Conservation (phyloP, 2,329 filamentous ascomycete genomes). For the Arthrinium puccinioides region DNA sequence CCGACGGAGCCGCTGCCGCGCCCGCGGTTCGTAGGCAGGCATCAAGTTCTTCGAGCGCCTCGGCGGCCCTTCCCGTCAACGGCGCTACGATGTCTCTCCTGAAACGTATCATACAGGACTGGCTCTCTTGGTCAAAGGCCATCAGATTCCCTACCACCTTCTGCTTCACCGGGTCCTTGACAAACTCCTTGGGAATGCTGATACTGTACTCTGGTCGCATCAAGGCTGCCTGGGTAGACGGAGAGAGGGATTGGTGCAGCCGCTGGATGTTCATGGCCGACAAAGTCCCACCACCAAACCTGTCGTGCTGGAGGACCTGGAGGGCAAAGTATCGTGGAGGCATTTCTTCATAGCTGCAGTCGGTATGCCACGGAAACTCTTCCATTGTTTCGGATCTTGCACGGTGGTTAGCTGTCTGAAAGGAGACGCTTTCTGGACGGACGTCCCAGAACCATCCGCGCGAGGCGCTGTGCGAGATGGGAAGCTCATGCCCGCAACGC, state of each 20-base stretch:
- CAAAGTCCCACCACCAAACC: slow-evolving; percentile 30
- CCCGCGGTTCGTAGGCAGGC: slow-evolving; percentile 9
- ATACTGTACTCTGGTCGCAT: slow-evolving; percentile 22
- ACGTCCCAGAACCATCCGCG: slow-evolving; percentile 38
- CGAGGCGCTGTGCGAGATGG: slow-evolving; percentile 31
- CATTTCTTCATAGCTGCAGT: slow-evolving; percentile 32
- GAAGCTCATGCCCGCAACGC: slow-evolving; percentile 26
- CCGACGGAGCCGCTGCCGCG: too few relatives aligned
- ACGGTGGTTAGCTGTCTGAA: slow-evolving; percentile 22
- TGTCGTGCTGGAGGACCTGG: slow-evolving; percentile 32
- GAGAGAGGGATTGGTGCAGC: slow-evolving; percentile 18
- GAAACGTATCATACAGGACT: slow-evolving; percentile 18
- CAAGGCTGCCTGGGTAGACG: slow-evolving; percentile 13
- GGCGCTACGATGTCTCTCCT: slow-evolving; percentile 24
- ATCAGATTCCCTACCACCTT: slow-evolving; percentile 2
- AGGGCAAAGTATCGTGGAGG: slow-evolving; percentile 32
- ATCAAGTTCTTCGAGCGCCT: slow-evolving; percentile 18
- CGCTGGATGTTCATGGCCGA: slow-evolving; percentile 27
- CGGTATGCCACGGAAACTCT: slow-evolving; percentile 35
- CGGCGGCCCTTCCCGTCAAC: slow-evolving; percentile 12
- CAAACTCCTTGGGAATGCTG: slow-evolving; percentile 24
- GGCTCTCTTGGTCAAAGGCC: not conserved
- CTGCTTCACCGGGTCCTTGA: slow-evolving; percentile 15
- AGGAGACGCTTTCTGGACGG: slow-evolving; percentile 19
- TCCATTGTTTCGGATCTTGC: slow-evolving; percentile 34